Evolutionary conservation across 345 rosid genomes (phyloP).

Genomic region (Populus ilicifolia): DNA sequence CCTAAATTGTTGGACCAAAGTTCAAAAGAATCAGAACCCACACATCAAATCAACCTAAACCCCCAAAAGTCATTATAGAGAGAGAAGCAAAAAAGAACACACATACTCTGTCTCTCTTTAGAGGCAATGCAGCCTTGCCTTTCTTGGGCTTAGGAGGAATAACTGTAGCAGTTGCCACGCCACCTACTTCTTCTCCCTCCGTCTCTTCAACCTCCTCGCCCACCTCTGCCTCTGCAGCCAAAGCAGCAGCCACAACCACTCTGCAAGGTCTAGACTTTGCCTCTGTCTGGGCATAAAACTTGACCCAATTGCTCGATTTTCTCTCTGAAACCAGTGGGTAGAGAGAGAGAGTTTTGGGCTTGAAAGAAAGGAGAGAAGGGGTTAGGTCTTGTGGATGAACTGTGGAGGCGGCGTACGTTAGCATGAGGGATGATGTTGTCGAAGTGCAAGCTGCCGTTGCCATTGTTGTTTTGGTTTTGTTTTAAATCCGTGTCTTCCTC

Average conservation of each 20-base stretch:
- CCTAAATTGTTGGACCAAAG: conserved; percentile 4
- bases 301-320: conserved; percentile 19
- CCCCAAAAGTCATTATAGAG: neutral
- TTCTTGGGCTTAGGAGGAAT: conserved; percentile 67
- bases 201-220: conserved; percentile 40
- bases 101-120: conserved; percentile 86
- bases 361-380: conserved; percentile 48
- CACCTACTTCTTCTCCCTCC: conserved; percentile 27
- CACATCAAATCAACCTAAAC: conserved; percentile 6
- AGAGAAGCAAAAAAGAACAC: neutral
- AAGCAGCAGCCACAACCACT: conserved; percentile 36
- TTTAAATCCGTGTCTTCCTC: neutral
- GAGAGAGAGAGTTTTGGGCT: conserved; percentile 38
- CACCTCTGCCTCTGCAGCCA: conserved; percentile 47
- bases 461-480: conserved; percentile 33
- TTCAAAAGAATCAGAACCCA: conserved; percentile 6
- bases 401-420: conserved; percentile 47
- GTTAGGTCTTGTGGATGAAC: conserved; percentile 47
- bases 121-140: conserved; percentile 77
- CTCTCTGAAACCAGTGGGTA: conserved; percentile 37
- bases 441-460: conserved; percentile 43
- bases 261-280: conserved; percentile 25
- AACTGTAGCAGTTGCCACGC: conserved; percentile 35
- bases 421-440: conserved; percentile 49
- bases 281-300: conserved; percentile 11